Conservation (phyloP, 306 rosid genomes). For the Trichosanthes truncata region DNA sequence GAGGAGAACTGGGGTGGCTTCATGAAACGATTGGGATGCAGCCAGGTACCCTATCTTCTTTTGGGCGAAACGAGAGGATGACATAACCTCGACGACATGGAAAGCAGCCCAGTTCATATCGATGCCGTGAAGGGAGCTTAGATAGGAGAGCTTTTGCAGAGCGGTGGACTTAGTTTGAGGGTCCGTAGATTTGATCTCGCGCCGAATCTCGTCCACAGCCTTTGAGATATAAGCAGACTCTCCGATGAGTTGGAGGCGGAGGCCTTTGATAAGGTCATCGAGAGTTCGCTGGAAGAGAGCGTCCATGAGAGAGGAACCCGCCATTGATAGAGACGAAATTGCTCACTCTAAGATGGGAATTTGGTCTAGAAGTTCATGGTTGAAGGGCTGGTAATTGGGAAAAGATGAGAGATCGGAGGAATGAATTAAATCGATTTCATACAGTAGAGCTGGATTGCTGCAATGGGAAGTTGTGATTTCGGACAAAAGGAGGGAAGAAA, state of each 20-base stretch:
- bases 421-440: neutral
- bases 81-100: slow-evolving; percentile 91
- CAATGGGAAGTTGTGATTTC: neutral
- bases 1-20: slow-evolving; percentile 61
- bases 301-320: slow-evolving; percentile 78
- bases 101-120: slow-evolving; percentile 92
- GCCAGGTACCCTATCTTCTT: slow-evolving; percentile 75
- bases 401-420: neutral
- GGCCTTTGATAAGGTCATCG: slow-evolving; percentile 73
- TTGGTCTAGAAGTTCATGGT: neutral
- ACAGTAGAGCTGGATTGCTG: neutral
- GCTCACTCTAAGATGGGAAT: neutral
- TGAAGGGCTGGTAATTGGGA: neutral
- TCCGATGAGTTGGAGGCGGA: slow-evolving; percentile 54
- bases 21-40: slow-evolving; percentile 64
- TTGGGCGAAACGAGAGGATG: slow-evolving; percentile 59
- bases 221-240: slow-evolving; percentile 63
- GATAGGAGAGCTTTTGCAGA: slow-evolving; percentile 67
- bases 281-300: slow-evolving; percentile 72
- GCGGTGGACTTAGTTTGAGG: slow-evolving; percentile 65
- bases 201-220: slow-evolving; percentile 77
- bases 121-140: slow-evolving; percentile 47
- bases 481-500: neutral
- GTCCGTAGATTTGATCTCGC: slow-evolving; percentile 80
- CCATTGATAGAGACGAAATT: slow-evolving; percentile 28